Conservation (phyloP, 2,329 filamentous ascomycete species). For the Trichoderma lentiforme region DNA sequence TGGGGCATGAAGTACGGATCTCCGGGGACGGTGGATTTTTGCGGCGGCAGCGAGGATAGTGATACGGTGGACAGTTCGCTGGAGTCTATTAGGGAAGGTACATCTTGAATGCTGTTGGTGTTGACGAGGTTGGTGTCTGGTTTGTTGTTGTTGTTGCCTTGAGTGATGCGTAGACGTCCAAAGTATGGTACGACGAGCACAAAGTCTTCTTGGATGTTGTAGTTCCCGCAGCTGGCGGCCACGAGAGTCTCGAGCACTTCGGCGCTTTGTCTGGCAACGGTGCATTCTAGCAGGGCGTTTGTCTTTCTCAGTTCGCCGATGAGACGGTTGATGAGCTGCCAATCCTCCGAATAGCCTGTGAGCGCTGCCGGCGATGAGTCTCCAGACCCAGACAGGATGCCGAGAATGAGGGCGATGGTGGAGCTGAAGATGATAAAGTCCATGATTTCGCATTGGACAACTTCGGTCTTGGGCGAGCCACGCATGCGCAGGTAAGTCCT, state of each 20-base stretch:
- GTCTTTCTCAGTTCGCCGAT: constrained; percentile 8
- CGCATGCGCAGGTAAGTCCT: constrained; percentile 34
- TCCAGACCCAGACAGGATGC: constrained; percentile 32
- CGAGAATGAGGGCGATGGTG: constrained; percentile 42
- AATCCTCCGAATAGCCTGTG: background rate
- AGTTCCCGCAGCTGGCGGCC: background rate
- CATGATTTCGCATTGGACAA: constrained; percentile 39
- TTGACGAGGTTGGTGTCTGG: background rate
- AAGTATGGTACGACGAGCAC: constrained; percentile 17
- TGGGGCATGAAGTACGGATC: background rate
- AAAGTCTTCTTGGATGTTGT: background rate
- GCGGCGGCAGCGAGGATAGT: background rate
- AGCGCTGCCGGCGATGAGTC: background rate
- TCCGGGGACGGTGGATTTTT: background rate
- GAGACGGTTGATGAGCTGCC: constrained; percentile 3
- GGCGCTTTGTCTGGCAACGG: constrained; percentile 15
- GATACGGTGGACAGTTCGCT: background rate
- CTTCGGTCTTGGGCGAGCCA: constrained; percentile 8
- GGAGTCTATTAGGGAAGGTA: background rate
- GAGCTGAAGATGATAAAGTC: constrained; percentile 48
- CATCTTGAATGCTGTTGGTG: background rate
- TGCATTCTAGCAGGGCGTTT: constrained; percentile 13
- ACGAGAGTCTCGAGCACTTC: constrained; percentile 15
- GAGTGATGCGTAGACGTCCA: constrained; percentile 15
- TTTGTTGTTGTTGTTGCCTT: background rate